Evolutionary conservation across 306 rosid genomes (phyloP).

Genomic region (Oemleria cerasiformis): DNA sequence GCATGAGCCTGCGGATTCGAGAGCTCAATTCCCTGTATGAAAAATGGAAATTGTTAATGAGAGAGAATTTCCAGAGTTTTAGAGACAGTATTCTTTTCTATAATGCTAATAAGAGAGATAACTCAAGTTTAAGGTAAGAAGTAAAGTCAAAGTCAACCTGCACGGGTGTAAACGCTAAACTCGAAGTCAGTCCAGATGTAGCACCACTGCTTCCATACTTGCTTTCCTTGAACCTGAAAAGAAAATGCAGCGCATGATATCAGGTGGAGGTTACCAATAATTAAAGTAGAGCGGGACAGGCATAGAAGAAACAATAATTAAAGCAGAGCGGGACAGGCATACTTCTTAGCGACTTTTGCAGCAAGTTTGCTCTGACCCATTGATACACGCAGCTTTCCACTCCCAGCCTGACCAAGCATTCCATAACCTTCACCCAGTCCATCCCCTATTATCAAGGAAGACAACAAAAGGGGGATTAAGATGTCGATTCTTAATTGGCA

Average conservation of each 20-base stretch:
- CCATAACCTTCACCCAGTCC: conserved; percentile 98
- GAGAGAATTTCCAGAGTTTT: not conserved
- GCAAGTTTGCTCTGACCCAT: conserved; percentile 82
- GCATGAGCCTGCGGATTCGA: conserved; percentile 94
- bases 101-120: not conserved
- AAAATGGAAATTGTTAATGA: not conserved
- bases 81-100: not conserved
- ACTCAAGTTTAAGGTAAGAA: conserved; percentile 6
- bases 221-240: conserved; percentile 84
- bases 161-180: conserved; percentile 97
- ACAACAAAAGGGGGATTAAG: conserved; percentile 17
- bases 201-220: conserved; percentile 89
- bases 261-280: not conserved
- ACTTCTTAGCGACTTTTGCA: conserved; percentile 89
- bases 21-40: conserved; percentile 83
- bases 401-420: conserved; percentile 99
- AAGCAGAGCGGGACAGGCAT: conserved; percentile 20
- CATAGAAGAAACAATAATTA: not conserved
- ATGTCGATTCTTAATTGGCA: not conserved
- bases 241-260: conserved; percentile 11
- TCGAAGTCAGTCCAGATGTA: conserved; percentile 84
- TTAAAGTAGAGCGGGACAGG: too few species aligned
- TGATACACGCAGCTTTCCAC: conserved; percentile 95
- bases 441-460: conserved; percentile 56
- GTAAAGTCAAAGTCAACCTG: conserved; percentile 50